These are phyloP conservation scores for Aspergillus fructus DNA, from an alignment of 2,329 filamentous ascomycete genomes.

Conservation along the genomic window DNA sequence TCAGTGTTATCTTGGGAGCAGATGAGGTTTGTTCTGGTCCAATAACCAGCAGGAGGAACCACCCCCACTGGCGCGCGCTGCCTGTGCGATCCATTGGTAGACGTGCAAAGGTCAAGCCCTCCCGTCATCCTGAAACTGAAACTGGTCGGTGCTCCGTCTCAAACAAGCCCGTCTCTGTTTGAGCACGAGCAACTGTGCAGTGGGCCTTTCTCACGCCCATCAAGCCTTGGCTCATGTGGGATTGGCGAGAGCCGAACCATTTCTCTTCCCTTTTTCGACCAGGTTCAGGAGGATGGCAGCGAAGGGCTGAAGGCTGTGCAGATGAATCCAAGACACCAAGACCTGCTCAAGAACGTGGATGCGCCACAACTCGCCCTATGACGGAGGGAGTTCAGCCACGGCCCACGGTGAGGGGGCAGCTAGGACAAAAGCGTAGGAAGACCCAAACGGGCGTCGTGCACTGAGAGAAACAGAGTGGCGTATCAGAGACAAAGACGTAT, in stretches of 20 bases:
- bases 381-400: background rate
- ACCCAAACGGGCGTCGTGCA: background rate
- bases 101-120: conserved; percentile 1
- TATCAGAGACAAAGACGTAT: background rate
- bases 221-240: conserved; percentile 11
- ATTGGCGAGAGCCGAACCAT: conserved; percentile 3
- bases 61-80: background rate
- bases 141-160: conserved; percentile 16
- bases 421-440: background rate
- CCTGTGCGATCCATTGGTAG: conserved; percentile 11
- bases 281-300: background rate
- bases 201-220: conserved; percentile 10
- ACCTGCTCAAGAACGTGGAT: background rate
- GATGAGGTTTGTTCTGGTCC: conserved; percentile 3
- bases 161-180: conserved; percentile 1
- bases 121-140: conserved; percentile 24
- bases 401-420: background rate
- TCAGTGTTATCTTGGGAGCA: conserved; percentile 16
- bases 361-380: background rate
- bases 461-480: too few relatives aligned
- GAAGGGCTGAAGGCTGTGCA: background rate
- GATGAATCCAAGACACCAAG: background rate
- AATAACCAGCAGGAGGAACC: background rate
- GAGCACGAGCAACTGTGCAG: conserved; percentile 10
- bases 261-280: background rate